Conservation (phyloP, 345 rosid genomes). For the Rhodamnia argentea region DNA sequence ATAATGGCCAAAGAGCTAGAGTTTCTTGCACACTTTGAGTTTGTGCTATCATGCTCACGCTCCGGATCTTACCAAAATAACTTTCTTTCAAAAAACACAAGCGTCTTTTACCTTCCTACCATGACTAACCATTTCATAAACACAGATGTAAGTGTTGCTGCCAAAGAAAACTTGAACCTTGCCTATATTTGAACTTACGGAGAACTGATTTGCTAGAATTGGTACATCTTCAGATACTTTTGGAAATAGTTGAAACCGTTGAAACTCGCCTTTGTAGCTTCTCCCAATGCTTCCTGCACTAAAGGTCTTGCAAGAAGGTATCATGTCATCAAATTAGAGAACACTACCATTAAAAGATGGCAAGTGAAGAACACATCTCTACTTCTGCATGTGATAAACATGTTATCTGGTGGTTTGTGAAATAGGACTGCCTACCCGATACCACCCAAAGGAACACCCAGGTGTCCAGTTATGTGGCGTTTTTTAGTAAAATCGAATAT, state of each 20-base stretch:
- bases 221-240: constrained; percentile 65
- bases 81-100: background rate
- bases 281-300: constrained; percentile 77
- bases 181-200: constrained; percentile 48
- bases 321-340: background rate
- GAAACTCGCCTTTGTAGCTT: constrained; percentile 84
- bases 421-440: constrained; percentile 47
- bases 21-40: background rate
- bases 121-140: background rate
- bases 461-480: constrained; percentile 43
- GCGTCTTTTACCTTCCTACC: background rate
- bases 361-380: background rate
- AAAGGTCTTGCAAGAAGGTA: background rate
- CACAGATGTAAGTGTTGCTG: background rate
- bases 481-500: constrained; percentile 54
- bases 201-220: constrained; percentile 80
- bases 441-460: constrained; percentile 86
- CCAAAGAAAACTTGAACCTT: background rate
- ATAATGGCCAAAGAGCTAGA: background rate
- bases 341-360: background rate
- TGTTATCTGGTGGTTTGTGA: background rate
- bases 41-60: background rate
- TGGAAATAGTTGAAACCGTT: constrained; percentile 76
- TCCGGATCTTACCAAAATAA: background rate
- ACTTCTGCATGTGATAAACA: background rate